These are phyloP conservation scores for Solanum ahanhuiri DNA, from an alignment of 257 asterid genomes.

Conservation along the genomic window DNA sequence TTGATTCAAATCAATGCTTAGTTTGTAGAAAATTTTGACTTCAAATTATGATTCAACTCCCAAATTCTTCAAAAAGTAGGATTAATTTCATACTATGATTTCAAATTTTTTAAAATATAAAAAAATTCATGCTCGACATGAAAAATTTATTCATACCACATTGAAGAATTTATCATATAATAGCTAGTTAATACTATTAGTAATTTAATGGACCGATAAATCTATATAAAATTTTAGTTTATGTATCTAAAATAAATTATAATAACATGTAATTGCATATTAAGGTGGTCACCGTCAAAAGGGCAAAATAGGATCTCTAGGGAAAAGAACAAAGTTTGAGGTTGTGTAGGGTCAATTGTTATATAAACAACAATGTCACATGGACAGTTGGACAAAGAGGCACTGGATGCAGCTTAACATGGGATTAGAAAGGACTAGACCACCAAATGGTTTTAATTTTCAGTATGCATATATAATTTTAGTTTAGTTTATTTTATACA, in stretches of 20 bases:
- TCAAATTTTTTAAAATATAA: no score
- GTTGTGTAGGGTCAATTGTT: neutral
- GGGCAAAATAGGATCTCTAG: neutral
- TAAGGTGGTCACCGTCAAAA: neutral
- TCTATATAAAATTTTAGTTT: no score
- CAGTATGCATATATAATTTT: neutral
- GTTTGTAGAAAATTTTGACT: neutral
- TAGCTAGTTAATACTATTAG: no score
- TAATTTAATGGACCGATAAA: no score
- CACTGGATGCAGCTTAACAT: neutral
- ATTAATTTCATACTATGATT: no score
- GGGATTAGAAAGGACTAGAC: neutral
- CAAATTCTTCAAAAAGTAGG: neutral
- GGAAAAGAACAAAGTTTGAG: neutral
- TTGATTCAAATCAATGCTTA: no score
- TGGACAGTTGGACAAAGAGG: neutral
- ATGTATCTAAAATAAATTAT: no score
- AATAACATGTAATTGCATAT: neutral
- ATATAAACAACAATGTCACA: neutral
- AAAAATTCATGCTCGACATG: no score
- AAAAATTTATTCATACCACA: no score
- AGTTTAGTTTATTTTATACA: neutral
- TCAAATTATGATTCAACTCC: no score
- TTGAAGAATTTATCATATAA: no score
- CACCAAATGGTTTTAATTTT: neutral